Evolutionary conservation across 106 monocot species (phyloP).

Genomic region (Dactylorhiza incarnata): DNA sequence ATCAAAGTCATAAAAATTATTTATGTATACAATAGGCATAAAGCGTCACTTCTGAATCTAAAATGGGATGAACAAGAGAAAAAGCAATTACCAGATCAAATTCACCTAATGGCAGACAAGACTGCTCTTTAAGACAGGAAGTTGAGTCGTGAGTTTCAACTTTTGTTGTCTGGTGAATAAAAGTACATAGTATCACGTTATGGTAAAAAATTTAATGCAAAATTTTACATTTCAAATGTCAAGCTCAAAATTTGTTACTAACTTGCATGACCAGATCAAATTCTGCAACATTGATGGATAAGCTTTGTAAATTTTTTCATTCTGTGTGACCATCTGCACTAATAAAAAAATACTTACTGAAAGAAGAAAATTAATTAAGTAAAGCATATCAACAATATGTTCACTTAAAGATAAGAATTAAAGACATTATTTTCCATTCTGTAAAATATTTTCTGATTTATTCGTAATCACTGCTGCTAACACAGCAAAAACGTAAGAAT

Average conservation of each 20-base stretch:
- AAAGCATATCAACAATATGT: not conserved
- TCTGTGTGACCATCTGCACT: constrained; percentile 33
- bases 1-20: not conserved
- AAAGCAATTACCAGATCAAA: constrained; percentile 61
- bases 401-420: not conserved
- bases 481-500: too few species aligned
- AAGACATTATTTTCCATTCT: not conserved
- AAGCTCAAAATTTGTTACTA: not conserved
- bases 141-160: constrained; percentile 65
- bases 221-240: not conserved
- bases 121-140: constrained; percentile 67
- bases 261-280: constrained; percentile 98
- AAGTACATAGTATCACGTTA: constrained; percentile 2
- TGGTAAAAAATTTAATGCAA: constrained; percentile 3
- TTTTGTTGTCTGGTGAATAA: constrained; percentile 57
- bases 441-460: not conserved
- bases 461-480: too few species aligned
- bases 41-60: not conserved
- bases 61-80: not conserved
- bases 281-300: constrained; percentile 62
- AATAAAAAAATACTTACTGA: constrained; percentile 12
- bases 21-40: not conserved
- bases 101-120: constrained; percentile 90
- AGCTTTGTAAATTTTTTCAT: constrained; percentile 32
- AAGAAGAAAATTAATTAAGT: not conserved